These are phyloP conservation scores for Dalechampia spathulata DNA, from an alignment of 441 rosid genomes.

Conservation along the genomic window DNA sequence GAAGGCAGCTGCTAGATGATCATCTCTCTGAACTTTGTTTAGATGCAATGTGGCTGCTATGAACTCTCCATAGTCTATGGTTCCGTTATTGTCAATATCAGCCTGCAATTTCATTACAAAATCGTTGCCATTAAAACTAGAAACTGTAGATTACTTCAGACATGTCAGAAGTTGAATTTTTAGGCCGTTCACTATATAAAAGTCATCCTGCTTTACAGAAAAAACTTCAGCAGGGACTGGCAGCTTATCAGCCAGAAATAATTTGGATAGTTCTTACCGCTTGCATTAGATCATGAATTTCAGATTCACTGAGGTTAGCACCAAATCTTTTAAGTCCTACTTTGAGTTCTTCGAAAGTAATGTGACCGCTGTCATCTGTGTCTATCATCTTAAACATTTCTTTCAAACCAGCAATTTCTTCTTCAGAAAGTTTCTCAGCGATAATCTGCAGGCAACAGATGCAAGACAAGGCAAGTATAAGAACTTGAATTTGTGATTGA, in stretches of 20 bases:
- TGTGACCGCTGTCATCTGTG: conserved; percentile 80
- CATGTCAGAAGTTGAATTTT: too few relatives aligned
- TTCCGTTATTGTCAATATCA: conserved; percentile 89
- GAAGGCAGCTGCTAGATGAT: conserved; percentile 78
- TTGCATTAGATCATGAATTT: conserved; percentile 65
- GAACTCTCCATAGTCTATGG: conserved; percentile 92
- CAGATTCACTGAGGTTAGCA: conserved; percentile 69
- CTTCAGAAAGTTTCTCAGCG: conserved; percentile 84
- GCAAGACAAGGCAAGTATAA: not conserved
- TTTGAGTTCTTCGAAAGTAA: conserved; percentile 88
- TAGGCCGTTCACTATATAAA: too few relatives aligned
- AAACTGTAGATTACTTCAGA: too few relatives aligned
- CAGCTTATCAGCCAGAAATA: too few relatives aligned
- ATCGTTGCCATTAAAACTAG: not conserved
- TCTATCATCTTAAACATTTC: conserved; percentile 97
- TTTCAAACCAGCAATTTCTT: conserved; percentile 85
- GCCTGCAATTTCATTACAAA: conserved; percentile 43
- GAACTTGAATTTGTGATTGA: not conserved
- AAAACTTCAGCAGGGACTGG: too few relatives aligned
- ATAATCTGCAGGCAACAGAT: conserved; percentile 43
- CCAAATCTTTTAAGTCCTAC: conserved; percentile 79
- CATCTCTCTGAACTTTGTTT: conserved; percentile 63
- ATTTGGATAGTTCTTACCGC: conserved; percentile 54
- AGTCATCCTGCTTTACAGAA: too few relatives aligned
- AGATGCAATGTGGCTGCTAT: conserved; percentile 91